Base-by-base conservation (phyloP, 108 stramenopile species). In the Nitzschia sp. region DNA sequence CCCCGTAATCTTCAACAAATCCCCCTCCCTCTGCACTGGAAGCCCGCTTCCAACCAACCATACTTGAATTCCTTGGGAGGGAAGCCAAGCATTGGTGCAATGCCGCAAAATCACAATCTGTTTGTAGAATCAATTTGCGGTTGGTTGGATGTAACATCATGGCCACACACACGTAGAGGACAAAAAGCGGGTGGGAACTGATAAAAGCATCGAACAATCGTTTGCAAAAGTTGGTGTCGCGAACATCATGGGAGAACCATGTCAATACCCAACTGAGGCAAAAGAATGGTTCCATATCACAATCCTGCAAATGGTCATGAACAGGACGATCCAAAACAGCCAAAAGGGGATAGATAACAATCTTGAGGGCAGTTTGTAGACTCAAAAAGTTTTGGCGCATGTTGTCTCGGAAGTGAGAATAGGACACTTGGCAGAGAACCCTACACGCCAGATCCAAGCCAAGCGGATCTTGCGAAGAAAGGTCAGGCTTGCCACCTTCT, bases 281-380 rank as follows among this genome's bases (percentile, higher is more conserved):
- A 77, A 94, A 96, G 77, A 88, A 96, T 15, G 95, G 95, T 59
- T 95, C 95, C 88, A 95, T 91, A 41, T 81, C 87, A 19, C 75
- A 78, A 69, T 88, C 86, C 25, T 39, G 51, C 65, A 94, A 77
- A 58, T 90, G 86, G 51, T 82, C 73, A 67, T 94, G 93, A 7
- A 94, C 72, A 56, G 83, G 64, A 9, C 72, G 51, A 58, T 94
- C 93, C 42, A 91, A 69, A 10, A 60, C 48, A 3, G 78, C 64
- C 43, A 88, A 55, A 0, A 94, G 63, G 7, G 93, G 93, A 74
- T 91, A 81, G 3, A 94, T 43, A 10, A 82, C 69, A 22, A 87
- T 52, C 22, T 79, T 73, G 8, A 94, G 43, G 11, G 83, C 85
- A n/a, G 78, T 75, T 64, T 89, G 85, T 29, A 94, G 69, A 14